phyloP scores from a whole-genome alignment of 2,329 filamentous ascomycete genomes.

The Neobulgaria alba region DNA sequence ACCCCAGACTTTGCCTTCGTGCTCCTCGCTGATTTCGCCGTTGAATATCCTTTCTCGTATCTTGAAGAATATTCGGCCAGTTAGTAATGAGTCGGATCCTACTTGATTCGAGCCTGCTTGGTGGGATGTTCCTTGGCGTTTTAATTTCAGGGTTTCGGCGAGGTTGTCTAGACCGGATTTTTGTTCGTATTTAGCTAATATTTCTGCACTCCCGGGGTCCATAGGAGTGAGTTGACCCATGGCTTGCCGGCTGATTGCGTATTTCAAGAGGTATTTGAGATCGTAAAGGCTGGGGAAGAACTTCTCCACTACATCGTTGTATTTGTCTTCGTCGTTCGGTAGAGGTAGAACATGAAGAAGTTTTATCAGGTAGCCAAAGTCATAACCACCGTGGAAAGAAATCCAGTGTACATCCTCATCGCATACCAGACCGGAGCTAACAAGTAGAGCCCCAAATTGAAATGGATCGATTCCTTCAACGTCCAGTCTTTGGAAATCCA shows the following conservation, averaged over 20 bases:
- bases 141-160: slow-evolving; percentile 84
- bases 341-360: slow-evolving; percentile 75
- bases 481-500: slow-evolving; percentile 78
- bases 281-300: slow-evolving; percentile 94
- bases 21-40: slow-evolving; percentile 70
- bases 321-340: slow-evolving; percentile 82
- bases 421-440: slow-evolving; percentile 84
- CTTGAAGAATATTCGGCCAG: slow-evolving; percentile 90
- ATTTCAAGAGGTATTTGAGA: slow-evolving; percentile 95
- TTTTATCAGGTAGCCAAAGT: slow-evolving; percentile 96
- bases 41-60: slow-evolving; percentile 84
- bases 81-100: slow-evolving; percentile 87
- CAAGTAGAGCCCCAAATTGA: slow-evolving; percentile 81
- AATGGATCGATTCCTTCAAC: slow-evolving; percentile 84
- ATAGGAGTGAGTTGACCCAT: slow-evolving; percentile 53
- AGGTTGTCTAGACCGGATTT: slow-evolving; percentile 84
- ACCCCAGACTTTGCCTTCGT: slow-evolving; percentile 88
- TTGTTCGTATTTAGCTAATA: slow-evolving; percentile 76
- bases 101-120: slow-evolving; percentile 54
- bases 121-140: slow-evolving; percentile 79
- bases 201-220: slow-evolving; percentile 58
- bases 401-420: slow-evolving; percentile 90
- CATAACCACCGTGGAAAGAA: slow-evolving; percentile 95
- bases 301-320: slow-evolving; percentile 78
- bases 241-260: slow-evolving; percentile 64